Conservation (phyloP, 305 asterid species). For the Vinca major region DNA sequence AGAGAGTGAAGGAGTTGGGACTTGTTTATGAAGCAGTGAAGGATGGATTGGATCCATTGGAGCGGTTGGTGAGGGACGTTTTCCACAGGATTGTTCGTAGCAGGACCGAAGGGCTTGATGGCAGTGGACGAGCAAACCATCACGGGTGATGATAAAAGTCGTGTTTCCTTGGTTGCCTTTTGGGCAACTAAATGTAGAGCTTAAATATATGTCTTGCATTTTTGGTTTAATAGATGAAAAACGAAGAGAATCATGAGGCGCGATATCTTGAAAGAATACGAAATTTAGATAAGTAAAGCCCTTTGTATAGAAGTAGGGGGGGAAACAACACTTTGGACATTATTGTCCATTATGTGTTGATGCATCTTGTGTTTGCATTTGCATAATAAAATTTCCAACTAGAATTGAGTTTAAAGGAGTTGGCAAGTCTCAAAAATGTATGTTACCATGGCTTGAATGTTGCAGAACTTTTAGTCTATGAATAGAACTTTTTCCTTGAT, state of each 20-base stretch:
- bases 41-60: slow-evolving; percentile 59
- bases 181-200: slow-evolving; percentile 19
- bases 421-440: no score
- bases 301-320: slow-evolving; percentile 34
- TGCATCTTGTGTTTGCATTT: slow-evolving; percentile 19
- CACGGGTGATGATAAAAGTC: slow-evolving; percentile 13
- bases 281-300: slow-evolving; percentile 19
- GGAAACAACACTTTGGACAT: slow-evolving; percentile 8
- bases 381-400: slow-evolving; percentile 19
- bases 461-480: no score
- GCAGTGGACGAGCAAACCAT: slow-evolving; percentile 20
- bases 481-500: no score
- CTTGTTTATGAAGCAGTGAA: slow-evolving; percentile 37
- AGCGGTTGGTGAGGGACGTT: slow-evolving; percentile 53
- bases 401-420: not conserved
- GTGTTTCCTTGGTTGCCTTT: slow-evolving; percentile 14
- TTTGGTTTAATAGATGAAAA: slow-evolving; percentile 22
- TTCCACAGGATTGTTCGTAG: slow-evolving; percentile 57
- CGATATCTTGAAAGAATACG: slow-evolving; percentile 22
- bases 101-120: slow-evolving; percentile 59
- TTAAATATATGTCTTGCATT: slow-evolving; percentile 19
- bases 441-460: no score
- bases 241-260: slow-evolving; percentile 14
- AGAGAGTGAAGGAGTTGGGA: slow-evolving; percentile 49
- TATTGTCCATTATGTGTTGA: slow-evolving; percentile 25